Base-by-base conservation (phyloP, 129 eudicot genomes). In the Apium graveolens region DNA sequence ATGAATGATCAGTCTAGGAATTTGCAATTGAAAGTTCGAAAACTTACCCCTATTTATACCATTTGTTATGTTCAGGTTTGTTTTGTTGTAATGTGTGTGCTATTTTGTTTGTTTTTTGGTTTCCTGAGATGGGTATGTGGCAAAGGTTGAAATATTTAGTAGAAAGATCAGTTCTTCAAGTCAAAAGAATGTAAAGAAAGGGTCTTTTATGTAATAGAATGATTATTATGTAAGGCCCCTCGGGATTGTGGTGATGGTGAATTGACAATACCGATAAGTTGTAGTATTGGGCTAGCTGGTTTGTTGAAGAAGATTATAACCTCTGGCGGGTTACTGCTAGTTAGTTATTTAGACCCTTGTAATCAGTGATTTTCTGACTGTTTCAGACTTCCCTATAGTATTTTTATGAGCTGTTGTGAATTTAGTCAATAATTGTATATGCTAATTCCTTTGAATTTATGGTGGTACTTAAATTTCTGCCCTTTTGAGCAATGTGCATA, bases 1-100 rank as follows among this genome's bases (percentile, higher is more conserved):
- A 86, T 82, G 51, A 82, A 81, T 80, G 87, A 83, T 42, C 78
- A 78, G 74, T 92, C 93, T 2, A 94, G 85, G 83, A 83, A 76
- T 29, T 83, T 94, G 57, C 91, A 88, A 14, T 73, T 73, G 77
- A 44, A 73, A 85, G 89, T 79, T 66, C 80, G 97, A 48, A 89
- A 79, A 43, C 87, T 91, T 6, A 89, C 91, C 77, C 93, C 93
- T 83, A 86, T 83, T 41, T 91, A 87, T 86, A 94, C 96, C 51
- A 86, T 84, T 48, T 86, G 86, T 31, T 91, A 91, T 82, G 93
- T 91, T 27, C 77, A 73, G 77, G 77, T 73, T 27, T 34, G 45
- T 14, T 37, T 0, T 18, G 1, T 8, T 37, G 11, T 63, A 63
- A 63, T 68, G 43, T 13, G 41, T 2, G n/a, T 34, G n/a, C 5